These are phyloP conservation scores for Apiospora kogelbergensis DNA, from an alignment of 2,329 filamentous ascomycete species.

Conservation along the genomic window DNA sequence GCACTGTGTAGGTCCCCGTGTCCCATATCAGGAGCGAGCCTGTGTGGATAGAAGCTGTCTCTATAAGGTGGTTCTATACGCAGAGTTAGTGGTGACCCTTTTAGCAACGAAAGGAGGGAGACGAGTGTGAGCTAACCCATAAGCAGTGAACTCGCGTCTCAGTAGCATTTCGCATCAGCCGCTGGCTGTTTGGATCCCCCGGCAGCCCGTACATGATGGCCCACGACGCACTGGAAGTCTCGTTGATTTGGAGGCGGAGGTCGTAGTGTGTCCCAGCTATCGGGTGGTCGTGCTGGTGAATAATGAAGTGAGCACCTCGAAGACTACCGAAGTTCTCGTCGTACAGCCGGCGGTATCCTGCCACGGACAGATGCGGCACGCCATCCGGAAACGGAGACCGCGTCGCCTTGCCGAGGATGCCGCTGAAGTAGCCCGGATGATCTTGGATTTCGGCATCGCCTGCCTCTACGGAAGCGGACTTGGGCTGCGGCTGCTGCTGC, in stretches of 20 bases:
- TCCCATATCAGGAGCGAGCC: slow-evolving; percentile 65
- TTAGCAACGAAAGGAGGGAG: neutral
- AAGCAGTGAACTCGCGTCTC: slow-evolving; percentile 63
- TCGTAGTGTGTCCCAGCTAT: slow-evolving; percentile 69
- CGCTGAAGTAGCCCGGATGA: slow-evolving; percentile 40
- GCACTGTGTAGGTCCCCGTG: slow-evolving; percentile 56
- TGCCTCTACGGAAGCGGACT: slow-evolving; percentile 41
- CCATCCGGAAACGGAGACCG: slow-evolving; percentile 20
- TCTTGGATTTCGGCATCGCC: slow-evolving; percentile 33
- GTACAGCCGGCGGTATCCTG: slow-evolving; percentile 38
- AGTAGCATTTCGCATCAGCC: slow-evolving; percentile 58
- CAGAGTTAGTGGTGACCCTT: neutral
- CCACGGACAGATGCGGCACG: slow-evolving; percentile 34
- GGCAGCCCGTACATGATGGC: slow-evolving; percentile 64
- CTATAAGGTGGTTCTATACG: slow-evolving; percentile 59
- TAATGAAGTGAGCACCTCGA: slow-evolving; percentile 58
- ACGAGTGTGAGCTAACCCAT: slow-evolving; percentile 42
- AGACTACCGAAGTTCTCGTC: slow-evolving; percentile 28
- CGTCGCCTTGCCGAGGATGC: slow-evolving; percentile 29
- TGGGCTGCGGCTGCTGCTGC: slow-evolving; percentile 18
- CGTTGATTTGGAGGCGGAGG: slow-evolving; percentile 68
- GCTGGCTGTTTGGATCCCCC: slow-evolving; percentile 54
- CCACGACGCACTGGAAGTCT: slow-evolving; percentile 64
- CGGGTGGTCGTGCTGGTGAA: slow-evolving; percentile 74
- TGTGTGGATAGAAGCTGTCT: slow-evolving; percentile 53